Evolutionary conservation across 495 filamentous ascomycete species (phyloP), one percentile per base, ranked within the genome.

Genomic region (Bathelium albidoporum): DNA sequence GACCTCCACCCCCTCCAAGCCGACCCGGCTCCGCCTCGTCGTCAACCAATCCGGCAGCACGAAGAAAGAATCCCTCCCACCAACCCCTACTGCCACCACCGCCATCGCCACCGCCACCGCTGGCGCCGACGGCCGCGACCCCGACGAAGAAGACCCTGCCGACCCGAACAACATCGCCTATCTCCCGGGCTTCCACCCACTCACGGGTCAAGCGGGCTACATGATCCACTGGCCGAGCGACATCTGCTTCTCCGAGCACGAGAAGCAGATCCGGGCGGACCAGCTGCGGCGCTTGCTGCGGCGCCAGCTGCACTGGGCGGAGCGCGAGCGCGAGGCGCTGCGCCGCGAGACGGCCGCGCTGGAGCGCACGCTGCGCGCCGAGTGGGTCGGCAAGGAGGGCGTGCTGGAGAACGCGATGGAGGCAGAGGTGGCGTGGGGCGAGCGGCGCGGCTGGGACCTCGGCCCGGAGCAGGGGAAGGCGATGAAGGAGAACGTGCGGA

Each of bases 371-470:
- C 82, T 89, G 64, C 85, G 85, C 73, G 78, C 86, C 31, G 88
- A 94, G 65, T 97, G 91, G 90, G 73, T 83, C 1, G 87, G 87
- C 72, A 98, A 97, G 73, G 91, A 97, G 71, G 73, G 80, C 28
- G 67, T 87, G 29, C 73, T 87, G 18, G 81, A 84, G 58, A 83
- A 86, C 63, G 63, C 81, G 34, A 80, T 85, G 69, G 83, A 87
- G 66, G 79, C 75, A 1, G 82, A 87, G 68, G 53, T 82, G 20
- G 74, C 75, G 44, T 68, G 39, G 2, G 65, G 32, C 14, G 43
- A 59, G 58, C 49, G 65, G 60, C n/a, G 49, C 2, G 49, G 49
- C 10, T 10, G 4, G 2, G 49, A 55, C 20, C 4, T 55, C 7
- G 49, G 49, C 22, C 22, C 9, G 26, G 49, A 29, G 9, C 22